Base-by-base conservation (phyloP, 2,329 filamentous ascomycete genomes). In the Berkeleyomyces rouxiae region DNA sequence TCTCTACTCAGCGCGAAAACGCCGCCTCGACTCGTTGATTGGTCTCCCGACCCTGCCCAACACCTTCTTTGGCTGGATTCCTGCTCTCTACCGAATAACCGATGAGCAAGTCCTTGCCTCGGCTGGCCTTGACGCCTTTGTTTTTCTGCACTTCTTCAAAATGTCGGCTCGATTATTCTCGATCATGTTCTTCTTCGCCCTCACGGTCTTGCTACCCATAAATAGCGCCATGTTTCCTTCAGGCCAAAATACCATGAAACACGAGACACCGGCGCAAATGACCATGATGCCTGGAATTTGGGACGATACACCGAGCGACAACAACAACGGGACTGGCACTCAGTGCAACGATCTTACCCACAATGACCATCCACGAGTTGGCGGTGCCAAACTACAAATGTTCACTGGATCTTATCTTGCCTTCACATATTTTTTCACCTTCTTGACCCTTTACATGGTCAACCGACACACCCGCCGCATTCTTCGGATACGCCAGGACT, bases 81-180 rank as follows among this genome's bases (percentile, higher is more conserved):
- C 90, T 1, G 83, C 85, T 2, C 75, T 99, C 47, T 93, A 90
- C 76, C 82, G 76, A 67, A 88, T 99, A 65, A 89, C 85, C 1
- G 91, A 97, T 67, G 85, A 95, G 70, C 87, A 97, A 73, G 84
- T 99, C 3, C 78, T 99, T 61, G 85, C 87, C 13, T 92, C 90
- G 23, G 92, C 92, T 16, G 93, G 93, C 0, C 80, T 99, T 59
- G 93, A 99, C 76, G 93, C 93, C 59, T 99, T 89, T 74, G 93
- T 96, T 67, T 96, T 99, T 71, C 79, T 99, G 11, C 82, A 86
- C 13, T 99, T 99, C 74, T 97, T 96, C 79, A 95, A 91, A 72
- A 93, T 97, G 83, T 86, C 92, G 10, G 88, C 90, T 67, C 88
- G 87, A 66, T 87, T 96, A 68, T 85, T 97, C 59, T 76, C 82